Percentiles rank a stretch among this genome's conserved stretches.
Conservation (phyloP, 768 basidiomycete species). For the Trametes maxima region DNA sequence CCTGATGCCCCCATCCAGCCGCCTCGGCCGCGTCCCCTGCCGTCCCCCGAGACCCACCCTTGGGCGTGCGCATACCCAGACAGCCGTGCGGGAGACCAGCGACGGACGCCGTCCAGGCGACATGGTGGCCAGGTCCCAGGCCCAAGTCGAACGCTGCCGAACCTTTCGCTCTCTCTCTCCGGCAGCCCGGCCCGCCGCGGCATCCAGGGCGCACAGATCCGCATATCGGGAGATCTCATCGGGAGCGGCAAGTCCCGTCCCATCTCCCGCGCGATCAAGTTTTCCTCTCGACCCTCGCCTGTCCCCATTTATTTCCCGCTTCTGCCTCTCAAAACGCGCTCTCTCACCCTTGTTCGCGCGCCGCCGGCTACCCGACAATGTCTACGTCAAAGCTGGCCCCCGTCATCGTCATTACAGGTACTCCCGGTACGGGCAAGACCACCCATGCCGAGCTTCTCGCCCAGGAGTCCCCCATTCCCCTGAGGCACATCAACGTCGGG, state of each 20-base stretch:
- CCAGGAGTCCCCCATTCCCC: constrained; percentile 65
- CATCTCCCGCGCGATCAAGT: constrained; percentile 11
- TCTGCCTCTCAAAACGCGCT: not conserved
- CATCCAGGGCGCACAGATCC: not conserved
- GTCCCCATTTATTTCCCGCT: not conserved
- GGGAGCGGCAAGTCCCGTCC: constrained; percentile 12
- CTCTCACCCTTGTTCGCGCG: not conserved
- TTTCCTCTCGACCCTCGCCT: not conserved
- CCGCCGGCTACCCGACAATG: not conserved
- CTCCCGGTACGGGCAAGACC: constrained; percentile 95
- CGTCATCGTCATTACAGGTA: constrained; percentile 85
- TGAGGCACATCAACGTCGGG: constrained; percentile 87
- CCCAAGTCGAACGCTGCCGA: too few relatives aligned
- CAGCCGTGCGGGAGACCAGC: not conserved
- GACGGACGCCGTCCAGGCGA: too few relatives aligned
- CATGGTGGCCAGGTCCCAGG: not conserved
- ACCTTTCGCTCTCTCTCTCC: not conserved
- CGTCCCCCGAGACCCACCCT: not conserved
- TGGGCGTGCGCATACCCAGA: too few relatives aligned
- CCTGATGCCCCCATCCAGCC: not conserved
- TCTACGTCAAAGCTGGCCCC: constrained; percentile 39
- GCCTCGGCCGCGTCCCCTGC: not conserved
- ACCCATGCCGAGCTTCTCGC: constrained; percentile 87
- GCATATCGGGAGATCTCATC: constrained; percentile 8
- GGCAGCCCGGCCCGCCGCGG: too few relatives aligned